Percentiles rank a stretch among this genome's conserved stretches.
These are phyloP conservation scores for apple (Malus domestica) DNA, from an alignment of 306 rosid species.

Conservation along the genomic window DNA sequence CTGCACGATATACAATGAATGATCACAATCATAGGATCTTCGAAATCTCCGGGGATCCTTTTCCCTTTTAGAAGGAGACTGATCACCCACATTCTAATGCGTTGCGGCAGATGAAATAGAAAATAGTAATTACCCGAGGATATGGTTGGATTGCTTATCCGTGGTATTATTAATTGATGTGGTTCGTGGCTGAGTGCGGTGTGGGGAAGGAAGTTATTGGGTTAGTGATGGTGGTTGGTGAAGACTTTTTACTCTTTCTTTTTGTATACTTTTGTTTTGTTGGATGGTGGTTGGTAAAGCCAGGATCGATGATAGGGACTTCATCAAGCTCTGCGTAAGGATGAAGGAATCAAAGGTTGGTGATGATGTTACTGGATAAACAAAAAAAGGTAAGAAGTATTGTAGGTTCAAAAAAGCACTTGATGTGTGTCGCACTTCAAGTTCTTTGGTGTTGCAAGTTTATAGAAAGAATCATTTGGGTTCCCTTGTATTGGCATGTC, in stretches of 20 bases:
- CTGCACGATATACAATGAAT: too few relatives aligned
- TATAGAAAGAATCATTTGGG: too few relatives aligned
- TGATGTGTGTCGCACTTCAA: too few relatives aligned
- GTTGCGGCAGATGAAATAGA: too few relatives aligned
- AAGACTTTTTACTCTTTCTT: background rate
- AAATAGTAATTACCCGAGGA: background rate
- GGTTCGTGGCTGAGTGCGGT: background rate
- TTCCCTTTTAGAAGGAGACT: too few relatives aligned
- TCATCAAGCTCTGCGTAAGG: background rate
- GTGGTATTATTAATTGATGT: background rate
- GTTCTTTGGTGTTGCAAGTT: too few relatives aligned
- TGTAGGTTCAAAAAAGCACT: too few relatives aligned
- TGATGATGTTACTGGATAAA: background rate
- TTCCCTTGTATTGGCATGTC: too few relatives aligned
- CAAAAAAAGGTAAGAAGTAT: background rate
- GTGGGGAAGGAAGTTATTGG: background rate
- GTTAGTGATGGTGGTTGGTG: background rate
- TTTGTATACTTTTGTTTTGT: background rate
- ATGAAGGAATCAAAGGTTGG: background rate
- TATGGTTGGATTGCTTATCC: background rate
- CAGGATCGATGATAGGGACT: background rate
- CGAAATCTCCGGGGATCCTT: too few relatives aligned
- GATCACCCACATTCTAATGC: too few relatives aligned
- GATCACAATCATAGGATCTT: rapidly evolving
- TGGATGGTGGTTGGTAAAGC: background rate